Percentiles rank a stretch among this genome's conserved stretches.
phyloP scores from a whole-genome alignment of 305 asterid species.

The Rubia peregrina region DNA sequence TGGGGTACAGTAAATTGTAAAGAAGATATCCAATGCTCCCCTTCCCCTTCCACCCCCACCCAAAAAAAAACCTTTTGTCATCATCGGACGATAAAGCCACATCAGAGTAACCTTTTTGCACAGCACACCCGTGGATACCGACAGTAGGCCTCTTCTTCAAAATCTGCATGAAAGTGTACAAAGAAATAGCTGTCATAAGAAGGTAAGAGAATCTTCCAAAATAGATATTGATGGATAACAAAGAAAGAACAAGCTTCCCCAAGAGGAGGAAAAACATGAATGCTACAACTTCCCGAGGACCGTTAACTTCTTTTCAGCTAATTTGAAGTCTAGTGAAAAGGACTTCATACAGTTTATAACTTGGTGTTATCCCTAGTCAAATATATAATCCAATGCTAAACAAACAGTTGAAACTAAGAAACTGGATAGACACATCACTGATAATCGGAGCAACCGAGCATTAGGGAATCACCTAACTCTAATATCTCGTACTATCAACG shows the following conservation, averaged over 20 bases:
- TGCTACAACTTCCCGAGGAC: background rate
- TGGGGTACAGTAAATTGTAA: background rate
- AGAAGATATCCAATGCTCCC: too few relatives aligned
- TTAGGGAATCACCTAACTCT: background rate
- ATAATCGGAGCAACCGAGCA: background rate
- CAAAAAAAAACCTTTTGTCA: slow-evolving; percentile 47
- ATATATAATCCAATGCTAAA: background rate
- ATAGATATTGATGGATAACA: slow-evolving; percentile 3
- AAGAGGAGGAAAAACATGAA: background rate
- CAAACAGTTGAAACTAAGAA: background rate
- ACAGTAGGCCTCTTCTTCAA: slow-evolving; percentile 60
- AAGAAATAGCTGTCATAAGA: slow-evolving; percentile 14
- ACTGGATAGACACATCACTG: background rate
- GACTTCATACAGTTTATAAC: background rate
- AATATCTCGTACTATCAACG: background rate
- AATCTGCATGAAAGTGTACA: slow-evolving; percentile 43
- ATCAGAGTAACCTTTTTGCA: slow-evolving; percentile 67
- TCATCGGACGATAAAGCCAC: slow-evolving; percentile 70
- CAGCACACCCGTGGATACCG: slow-evolving; percentile 63
- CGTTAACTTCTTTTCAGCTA: background rate
- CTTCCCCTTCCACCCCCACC: background rate
- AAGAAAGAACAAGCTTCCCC: slow-evolving; percentile 2
- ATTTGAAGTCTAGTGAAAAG: background rate
- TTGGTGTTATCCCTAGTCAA: background rate
- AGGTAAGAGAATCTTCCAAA: slow-evolving; percentile 8